Base-by-base conservation (phyloP, 352 stramenopile genomes). In the Aphanomyces invadans region DNA sequence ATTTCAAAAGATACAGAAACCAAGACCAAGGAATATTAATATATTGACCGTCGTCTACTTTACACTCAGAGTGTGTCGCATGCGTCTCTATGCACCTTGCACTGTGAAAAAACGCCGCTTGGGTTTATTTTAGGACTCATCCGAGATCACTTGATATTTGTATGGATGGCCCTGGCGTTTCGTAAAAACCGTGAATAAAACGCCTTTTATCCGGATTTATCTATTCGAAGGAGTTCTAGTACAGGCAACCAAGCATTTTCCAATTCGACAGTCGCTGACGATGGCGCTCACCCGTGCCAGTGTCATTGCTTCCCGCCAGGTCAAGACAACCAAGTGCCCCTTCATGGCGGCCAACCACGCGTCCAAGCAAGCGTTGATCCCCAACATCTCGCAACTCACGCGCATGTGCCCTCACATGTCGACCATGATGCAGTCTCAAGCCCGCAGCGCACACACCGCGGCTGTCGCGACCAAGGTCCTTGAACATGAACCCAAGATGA, bases 361-460 rank as follows among this genome's bases (percentile, higher is more conserved):
- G 0, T 74, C 83, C 2, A 83, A 83, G 60, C 81, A 83, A 17
- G 86, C 86, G 17, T 65, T 94, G 55, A 73, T 94, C 62, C 86
- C 86, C 61, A 94, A 94, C 75, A 91, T 92, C 73, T 75, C 83
- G 62, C 82, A 92, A 74, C 70, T 94, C 44, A 83, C 82, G 25
- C 90, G 90, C 71, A 76, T 94, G 51, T 94, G 86, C 48, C 86
- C 86, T 65, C 86, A 94, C 80, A 92, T 94, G 85, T 90, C 81
- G 61, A 78, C 74, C 21, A 66, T 90, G 56, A 92, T 94, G 83
- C 42, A 66, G 29, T 77, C 79, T 39, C 81, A 90, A 71, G 80
- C 81, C 56, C 81, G 89, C 66, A 62, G 78, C 26, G 79, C 78
- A 26, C 29, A 68, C 11, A 75, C 74, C 19, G 75, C 79, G 4